Evolutionary conservation across 2,329 filamentous ascomycete genomes (phyloP), one percentile per base, ranked within the genome.

Genomic region (Chaetomiaceae sp.): DNA sequence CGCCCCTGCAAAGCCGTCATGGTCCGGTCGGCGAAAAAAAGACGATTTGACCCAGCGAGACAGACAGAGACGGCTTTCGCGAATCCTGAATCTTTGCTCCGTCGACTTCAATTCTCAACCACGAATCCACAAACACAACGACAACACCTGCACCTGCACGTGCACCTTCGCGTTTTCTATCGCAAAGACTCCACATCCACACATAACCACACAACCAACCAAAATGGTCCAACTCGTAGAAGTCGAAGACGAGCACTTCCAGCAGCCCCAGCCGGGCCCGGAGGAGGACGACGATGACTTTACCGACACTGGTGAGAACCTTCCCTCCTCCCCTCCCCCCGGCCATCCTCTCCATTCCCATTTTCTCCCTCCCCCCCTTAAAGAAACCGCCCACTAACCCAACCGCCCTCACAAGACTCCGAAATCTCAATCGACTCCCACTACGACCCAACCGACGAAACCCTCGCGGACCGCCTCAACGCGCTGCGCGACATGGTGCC

Each of bases 211-310:
- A 48, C 43, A 51, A 55, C 36, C 44, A 54, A 60, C 53, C 74
- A 85, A 72, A 65, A 96, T 97, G 92, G 92, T 97, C 73, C 90
- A 92, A 75, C 89, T 97, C 69, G 89, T 90, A 69, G 92, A 97
- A 79, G 92, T 97, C 68, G 86, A 95, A 70, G 92, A 97, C 71
- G 91, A 96, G 80, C 89, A 95, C 74, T 95, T 96, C 78, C 79
- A 86, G 74, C 77, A 82, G 71, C 75, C 79, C 62, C 85, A 87
- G 66, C 74, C 84, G 58, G 77, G 81, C 53, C 82, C 85, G 55
- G 85, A 90, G 62, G 86, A 94, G 63, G 88, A 92, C 51, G 89
- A 95, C 55, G 91, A 91, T 68, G 92, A 95, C 76, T 95, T 88
- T 77, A 94, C 88, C 62, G 92, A 96, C 71, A 92, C 89, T 59